phyloP scores from a whole-genome alignment of 495 filamentous ascomycete genomes.

The Tuber melanosporum region DNA sequence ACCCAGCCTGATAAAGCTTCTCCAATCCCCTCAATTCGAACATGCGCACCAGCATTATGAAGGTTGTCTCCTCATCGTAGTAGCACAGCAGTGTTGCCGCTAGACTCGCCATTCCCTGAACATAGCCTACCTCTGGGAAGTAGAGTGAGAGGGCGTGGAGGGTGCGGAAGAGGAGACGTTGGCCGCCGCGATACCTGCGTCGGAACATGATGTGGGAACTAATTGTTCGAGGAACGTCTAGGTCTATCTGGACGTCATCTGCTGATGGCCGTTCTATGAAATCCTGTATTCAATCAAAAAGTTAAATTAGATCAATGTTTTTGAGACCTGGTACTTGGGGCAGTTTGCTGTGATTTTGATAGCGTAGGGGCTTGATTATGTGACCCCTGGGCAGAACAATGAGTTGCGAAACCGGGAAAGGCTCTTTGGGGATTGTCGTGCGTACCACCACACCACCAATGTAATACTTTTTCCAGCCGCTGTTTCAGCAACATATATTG shows the following conservation, averaged over 20 bases:
- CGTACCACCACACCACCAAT: not conserved
- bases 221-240: conserved; percentile 94
- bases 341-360: not conserved
- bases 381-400: not conserved
- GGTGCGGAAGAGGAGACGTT: conserved; percentile 86
- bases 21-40: conserved; percentile 86
- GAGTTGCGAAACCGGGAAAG: not conserved
- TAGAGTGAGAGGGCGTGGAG: conserved; percentile 87
- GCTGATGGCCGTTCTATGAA: conserved; percentile 66
- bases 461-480: not conserved
- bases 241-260: conserved; percentile 95
- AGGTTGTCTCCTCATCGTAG: conserved; percentile 88
- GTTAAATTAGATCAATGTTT: conserved; percentile 2
- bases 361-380: not conserved
- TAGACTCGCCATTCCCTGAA: conserved; percentile 94
- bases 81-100: conserved; percentile 92
- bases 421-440: not conserved
- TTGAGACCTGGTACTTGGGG: not conserved
- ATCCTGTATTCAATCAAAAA: conserved; percentile 52
- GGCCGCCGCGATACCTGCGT: conserved; percentile 78
- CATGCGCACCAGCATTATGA: conserved; percentile 88
- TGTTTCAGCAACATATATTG: not conserved
- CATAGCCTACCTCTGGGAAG: conserved; percentile 87
- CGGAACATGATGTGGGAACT: conserved; percentile 97
- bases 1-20: conserved; percentile 73